Percentiles rank a stretch among this genome's conserved stretches.
phyloP scores from a whole-genome alignment of 2,329 filamentous ascomycete species.

The Pseudogymnoascus sp. region DNA sequence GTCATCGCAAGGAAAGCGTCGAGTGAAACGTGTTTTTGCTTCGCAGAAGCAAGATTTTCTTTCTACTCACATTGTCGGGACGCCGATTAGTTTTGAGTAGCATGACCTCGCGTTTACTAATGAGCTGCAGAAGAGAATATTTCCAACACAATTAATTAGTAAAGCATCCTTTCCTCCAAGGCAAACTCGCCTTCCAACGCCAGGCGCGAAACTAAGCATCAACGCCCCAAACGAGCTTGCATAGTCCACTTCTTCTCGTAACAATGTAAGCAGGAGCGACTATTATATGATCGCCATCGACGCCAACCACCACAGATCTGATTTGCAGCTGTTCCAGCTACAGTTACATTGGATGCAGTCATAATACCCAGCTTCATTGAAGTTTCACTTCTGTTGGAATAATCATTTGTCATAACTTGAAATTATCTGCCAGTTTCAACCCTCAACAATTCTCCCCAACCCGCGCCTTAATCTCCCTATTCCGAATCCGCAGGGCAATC shows the following conservation, averaged over 20 bases:
- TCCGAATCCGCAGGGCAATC: neutral
- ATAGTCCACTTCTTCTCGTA: conserved; percentile 42
- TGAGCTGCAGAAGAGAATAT: too few species aligned
- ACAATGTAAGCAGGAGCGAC: conserved; percentile 56
- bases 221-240: conserved; percentile 28
- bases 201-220: neutral
- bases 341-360: too few species aligned
- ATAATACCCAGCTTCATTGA: neutral
- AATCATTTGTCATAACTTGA: neutral
- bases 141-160: too few species aligned
- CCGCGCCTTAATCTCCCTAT: neutral
- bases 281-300: conserved; percentile 52
- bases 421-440: neutral
- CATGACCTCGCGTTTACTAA: neutral
- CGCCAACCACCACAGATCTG: conserved; percentile 37
- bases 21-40: too few species aligned
- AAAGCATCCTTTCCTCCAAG: too few species aligned
- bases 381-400: neutral
- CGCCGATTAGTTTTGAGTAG: too few species aligned
- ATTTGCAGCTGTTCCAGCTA: neutral
- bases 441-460: neutral
- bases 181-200: neutral
- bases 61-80: too few species aligned
- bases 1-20: too few species aligned
- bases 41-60: too few species aligned